phyloP scores from a whole-genome alignment of 2,329 filamentous ascomycete species.

The Kalmusia sp. region DNA sequence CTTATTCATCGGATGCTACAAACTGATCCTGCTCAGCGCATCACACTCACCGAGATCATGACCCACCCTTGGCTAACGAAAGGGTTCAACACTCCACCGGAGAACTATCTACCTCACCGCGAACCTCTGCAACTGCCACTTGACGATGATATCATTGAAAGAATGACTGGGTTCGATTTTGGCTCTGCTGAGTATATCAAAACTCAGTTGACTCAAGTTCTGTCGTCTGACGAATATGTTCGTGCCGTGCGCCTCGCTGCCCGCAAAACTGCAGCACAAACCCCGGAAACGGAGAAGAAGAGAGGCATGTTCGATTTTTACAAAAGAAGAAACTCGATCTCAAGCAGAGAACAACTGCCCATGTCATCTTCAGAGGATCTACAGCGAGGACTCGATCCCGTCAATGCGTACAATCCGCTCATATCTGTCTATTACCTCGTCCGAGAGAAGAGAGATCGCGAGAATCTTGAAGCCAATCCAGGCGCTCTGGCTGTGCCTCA shows the following conservation, averaged over 20 bases:
- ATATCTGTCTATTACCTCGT: slow-evolving; percentile 96
- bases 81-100: slow-evolving; percentile 83
- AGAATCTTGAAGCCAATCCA: slow-evolving; percentile 66
- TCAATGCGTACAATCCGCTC: slow-evolving; percentile 92
- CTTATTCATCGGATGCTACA: slow-evolving; percentile 95
- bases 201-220: slow-evolving; percentile 79
- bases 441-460: slow-evolving; percentile 89
- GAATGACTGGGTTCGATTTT: slow-evolving; percentile 99
- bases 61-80: slow-evolving; percentile 96
- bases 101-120: slow-evolving; percentile 84
- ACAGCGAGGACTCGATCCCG: slow-evolving; percentile 80
- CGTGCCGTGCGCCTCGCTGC: slow-evolving; percentile 76
- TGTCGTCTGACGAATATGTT: slow-evolving; percentile 95
- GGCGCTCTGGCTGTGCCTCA: slow-evolving; percentile 65
- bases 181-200: slow-evolving; percentile 84
- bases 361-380: slow-evolving; percentile 87
- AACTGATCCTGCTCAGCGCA: slow-evolving; percentile 86
- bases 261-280: slow-evolving; percentile 67
- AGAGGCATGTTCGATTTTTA: slow-evolving; percentile 97
- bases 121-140: slow-evolving; percentile 87
- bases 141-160: slow-evolving; percentile 81
- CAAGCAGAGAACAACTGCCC: slow-evolving; percentile 84
- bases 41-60: slow-evolving; percentile 90
- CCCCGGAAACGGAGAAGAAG: slow-evolving; percentile 74
- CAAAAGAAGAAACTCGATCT: slow-evolving; percentile 88